phyloP scores from a whole-genome alignment of 306 rosid genomes.

The Echinosophora koreensis region DNA sequence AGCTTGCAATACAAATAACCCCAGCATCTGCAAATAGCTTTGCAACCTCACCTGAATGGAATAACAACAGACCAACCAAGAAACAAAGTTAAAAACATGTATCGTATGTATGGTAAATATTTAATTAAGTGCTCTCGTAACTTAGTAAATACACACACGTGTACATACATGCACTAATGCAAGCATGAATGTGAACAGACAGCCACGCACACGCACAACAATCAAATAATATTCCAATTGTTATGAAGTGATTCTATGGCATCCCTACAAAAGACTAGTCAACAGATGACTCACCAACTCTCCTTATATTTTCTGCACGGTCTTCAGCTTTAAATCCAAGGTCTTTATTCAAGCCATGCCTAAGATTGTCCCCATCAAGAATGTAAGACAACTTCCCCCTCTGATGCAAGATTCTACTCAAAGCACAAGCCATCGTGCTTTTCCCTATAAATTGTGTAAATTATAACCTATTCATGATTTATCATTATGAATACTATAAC shows the following conservation, averaged over 20 bases:
- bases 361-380: constrained; percentile 85
- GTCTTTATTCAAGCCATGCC: constrained; percentile 80
- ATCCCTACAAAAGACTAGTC: neutral
- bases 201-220: neutral
- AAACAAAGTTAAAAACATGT: neutral
- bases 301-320: constrained; percentile 79
- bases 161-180: neutral
- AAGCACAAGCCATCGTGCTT: constrained; percentile 85
- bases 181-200: neutral
- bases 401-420: constrained; percentile 64
- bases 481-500: neutral
- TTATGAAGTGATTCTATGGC: constrained; percentile 6
- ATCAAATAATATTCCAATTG: constrained; percentile 4
- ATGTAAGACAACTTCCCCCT: constrained; percentile 72
- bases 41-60: constrained; percentile 73
- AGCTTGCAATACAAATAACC: constrained; percentile 75
- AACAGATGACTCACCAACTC: constrained; percentile 65
- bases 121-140: constrained; percentile 1
- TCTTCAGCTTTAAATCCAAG: constrained; percentile 76
- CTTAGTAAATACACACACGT: neutral
- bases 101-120: neutral
- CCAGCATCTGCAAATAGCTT: constrained; percentile 89
- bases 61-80: neutral
- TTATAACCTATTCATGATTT: neutral
- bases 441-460: constrained; percentile 59